Base-by-base conservation (phyloP, 1,284 basidiomycete genomes). In the Ustanciosporium gigantosporum region DNA sequence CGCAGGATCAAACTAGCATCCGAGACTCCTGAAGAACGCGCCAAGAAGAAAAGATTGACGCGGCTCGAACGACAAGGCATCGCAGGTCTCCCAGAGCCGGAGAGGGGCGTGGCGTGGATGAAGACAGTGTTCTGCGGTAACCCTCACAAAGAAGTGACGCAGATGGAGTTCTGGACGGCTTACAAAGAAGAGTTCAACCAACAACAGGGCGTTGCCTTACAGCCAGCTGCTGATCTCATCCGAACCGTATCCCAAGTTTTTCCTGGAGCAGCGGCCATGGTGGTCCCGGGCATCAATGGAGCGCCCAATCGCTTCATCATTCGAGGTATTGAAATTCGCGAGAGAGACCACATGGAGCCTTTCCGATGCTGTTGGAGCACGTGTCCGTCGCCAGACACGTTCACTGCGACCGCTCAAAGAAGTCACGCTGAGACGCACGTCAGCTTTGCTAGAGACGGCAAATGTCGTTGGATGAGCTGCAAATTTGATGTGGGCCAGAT, bases 151-250 rank as follows among this genome's bases (percentile, higher is more conserved):
- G 89, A 91, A 69, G 80, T 92, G 36, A 90, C 90, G 0, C 90
- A 93, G 78, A 89, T 91, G 44, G 88, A 89, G 58, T 88, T 93
- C 61, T 93, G 90, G 90, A 88, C 84, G 48, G 81, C 90, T 13
- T 93, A 93, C 79, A 87, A 88, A 68, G 87, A 88, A 51, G 75
- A 79, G 42, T 79, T 79, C 35, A 47, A 66, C 20, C 31, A 47
- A 11, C 23, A 37, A 14, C 45, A 82, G 80, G 68, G 79, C 81
- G 11, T 83, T 83, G 81, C 82, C 35, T 80, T 88, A 41, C 84
- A 89, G 16, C 84, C 85, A 2, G 90, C 90, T 0, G 87, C 88
- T 3, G 90, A 92, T 36, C 87, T 92, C 36, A 93, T 93, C 73
- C 90, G 91, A 73, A 88, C 87, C 53, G 88, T 90, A 44, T 87